phyloP scores from a whole-genome alignment of 2,329 filamentous ascomycete genomes.

The Beauveria sp. region DNA sequence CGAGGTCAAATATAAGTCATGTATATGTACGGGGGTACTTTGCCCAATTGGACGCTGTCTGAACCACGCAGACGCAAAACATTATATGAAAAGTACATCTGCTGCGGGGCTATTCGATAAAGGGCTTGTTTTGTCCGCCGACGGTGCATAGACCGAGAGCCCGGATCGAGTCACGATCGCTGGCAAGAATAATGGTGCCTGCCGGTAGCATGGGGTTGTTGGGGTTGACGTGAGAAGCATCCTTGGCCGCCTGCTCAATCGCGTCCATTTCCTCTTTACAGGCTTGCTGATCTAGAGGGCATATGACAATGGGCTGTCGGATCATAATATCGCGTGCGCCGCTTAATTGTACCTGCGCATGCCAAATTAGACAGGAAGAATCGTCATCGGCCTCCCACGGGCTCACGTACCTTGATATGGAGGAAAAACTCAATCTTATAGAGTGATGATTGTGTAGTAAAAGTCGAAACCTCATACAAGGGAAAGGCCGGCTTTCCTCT shows the following conservation, averaged over 20 bases:
- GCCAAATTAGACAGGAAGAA: slow-evolving; percentile 12
- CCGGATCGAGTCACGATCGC: slow-evolving; percentile 58
- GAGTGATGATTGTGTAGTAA: slow-evolving; percentile 86
- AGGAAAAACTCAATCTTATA: slow-evolving; percentile 99
- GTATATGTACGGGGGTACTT: not conserved
- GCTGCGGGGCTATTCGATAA: slow-evolving; percentile 45
- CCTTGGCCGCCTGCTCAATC: slow-evolving; percentile 91
- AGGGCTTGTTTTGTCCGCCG: slow-evolving; percentile 56
- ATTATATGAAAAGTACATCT: not conserved
- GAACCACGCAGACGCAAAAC: not conserved
- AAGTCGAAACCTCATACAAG: slow-evolving; percentile 78
- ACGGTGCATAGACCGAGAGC: slow-evolving; percentile 58
- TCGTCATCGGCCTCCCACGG: not conserved
- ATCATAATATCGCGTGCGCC: slow-evolving; percentile 82
- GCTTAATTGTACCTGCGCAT: slow-evolving; percentile 69
- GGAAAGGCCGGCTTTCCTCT: slow-evolving; percentile 82
- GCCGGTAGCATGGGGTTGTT: slow-evolving; percentile 91
- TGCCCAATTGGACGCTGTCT: not conserved
- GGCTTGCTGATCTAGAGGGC: slow-evolving; percentile 86
- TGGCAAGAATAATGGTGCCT: slow-evolving; percentile 70
- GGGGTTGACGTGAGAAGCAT: slow-evolving; percentile 78
- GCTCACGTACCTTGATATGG: slow-evolving; percentile 68
- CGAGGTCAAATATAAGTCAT: not conserved
- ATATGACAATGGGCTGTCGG: slow-evolving; percentile 90
- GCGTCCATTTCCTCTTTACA: slow-evolving; percentile 99